phyloP scores from a whole-genome alignment of 192 early-diverging fungal genomes.

The Phlyctochytrium planicorne region DNA sequence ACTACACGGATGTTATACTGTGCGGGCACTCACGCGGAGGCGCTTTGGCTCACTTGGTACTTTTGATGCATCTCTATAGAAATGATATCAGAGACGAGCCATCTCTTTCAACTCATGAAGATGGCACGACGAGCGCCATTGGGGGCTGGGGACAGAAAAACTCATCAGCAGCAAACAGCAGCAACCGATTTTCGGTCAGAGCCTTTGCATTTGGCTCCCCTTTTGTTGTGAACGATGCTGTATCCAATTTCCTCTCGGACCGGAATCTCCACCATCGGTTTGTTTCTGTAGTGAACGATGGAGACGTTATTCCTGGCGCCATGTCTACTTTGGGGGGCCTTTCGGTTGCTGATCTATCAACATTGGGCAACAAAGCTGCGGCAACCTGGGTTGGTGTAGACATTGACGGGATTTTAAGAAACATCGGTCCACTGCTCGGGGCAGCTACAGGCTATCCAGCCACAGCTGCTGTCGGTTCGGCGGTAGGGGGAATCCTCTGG shows the following conservation, averaged over 20 bases:
- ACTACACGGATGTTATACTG: slow-evolving; percentile 24
- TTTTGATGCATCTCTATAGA: slow-evolving; percentile 27
- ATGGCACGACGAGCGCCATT: slow-evolving; percentile 14
- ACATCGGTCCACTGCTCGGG: slow-evolving; percentile 27
- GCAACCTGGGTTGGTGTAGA: slow-evolving; percentile 17
- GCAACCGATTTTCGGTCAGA: slow-evolving; percentile 10
- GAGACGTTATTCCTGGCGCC: slow-evolving; percentile 30
- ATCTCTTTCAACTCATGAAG: not conserved
- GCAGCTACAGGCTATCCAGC: slow-evolving; percentile 26
- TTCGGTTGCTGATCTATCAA: slow-evolving; percentile 15
- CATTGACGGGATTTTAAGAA: slow-evolving; percentile 20
- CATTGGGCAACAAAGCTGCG: slow-evolving; percentile 16
- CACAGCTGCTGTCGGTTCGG: slow-evolving; percentile 20
- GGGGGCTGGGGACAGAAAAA: no score
- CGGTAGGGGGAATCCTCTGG: slow-evolving; percentile 28
- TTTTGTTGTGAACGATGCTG: slow-evolving; percentile 32
- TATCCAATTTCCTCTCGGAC: slow-evolving; percentile 17
- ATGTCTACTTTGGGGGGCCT: slow-evolving; percentile 31
- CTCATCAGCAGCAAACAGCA: slow-evolving; percentile 8
- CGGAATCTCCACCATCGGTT: slow-evolving; percentile 22
- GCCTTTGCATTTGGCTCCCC: slow-evolving; percentile 26
- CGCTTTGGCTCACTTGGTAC: slow-evolving; percentile 27
- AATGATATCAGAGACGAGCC: slow-evolving; percentile 24
- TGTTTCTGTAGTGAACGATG: slow-evolving; percentile 28
- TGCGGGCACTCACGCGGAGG: slow-evolving; percentile 31